Evolutionary conservation across 805 yeast genomes (phyloP).

Genomic region (Debaryomyces prosopidis): DNA sequence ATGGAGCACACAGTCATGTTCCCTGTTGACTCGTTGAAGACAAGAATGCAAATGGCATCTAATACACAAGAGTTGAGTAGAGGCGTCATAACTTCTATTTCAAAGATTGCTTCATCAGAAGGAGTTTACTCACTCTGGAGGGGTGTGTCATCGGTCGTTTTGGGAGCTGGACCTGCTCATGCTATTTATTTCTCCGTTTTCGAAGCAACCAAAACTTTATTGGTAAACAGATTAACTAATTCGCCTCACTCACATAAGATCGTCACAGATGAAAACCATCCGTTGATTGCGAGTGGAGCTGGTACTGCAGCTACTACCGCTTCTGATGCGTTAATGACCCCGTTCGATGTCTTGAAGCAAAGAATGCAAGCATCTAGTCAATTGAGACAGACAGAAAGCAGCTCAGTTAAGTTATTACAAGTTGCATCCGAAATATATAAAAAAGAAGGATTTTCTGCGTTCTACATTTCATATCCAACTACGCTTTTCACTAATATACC

Average conservation of each 20-base stretch:
- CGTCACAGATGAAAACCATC: conserved; percentile 69
- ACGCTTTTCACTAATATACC: conserved; percentile 91
- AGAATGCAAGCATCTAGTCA: conserved; percentile 69
- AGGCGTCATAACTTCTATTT: conserved; percentile 65
- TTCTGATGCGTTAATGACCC: conserved; percentile 95
- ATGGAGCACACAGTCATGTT: conserved; percentile 98
- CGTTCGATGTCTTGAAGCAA: conserved; percentile 93
- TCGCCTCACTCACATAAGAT: conserved; percentile 35
- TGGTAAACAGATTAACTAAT: conserved; percentile 44
- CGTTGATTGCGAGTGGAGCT: conserved; percentile 79
- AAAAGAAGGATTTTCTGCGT: conserved; percentile 73
- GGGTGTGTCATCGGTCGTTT: conserved; percentile 85
- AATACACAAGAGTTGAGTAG: conserved; percentile 17
- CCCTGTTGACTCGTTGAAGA: conserved; percentile 94
- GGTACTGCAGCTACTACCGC: conserved; percentile 93
- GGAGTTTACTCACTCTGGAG: conserved; percentile 90
- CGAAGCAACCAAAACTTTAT: conserved; percentile 69
- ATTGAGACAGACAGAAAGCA: conserved; percentile 3
- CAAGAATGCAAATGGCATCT: conserved; percentile 77
- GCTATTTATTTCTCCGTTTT: conserved; percentile 95
- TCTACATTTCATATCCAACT: conserved; percentile 91
- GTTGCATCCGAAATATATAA: conserved; percentile 51
- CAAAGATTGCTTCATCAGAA: conserved; percentile 79
- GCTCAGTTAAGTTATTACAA: conserved; percentile 29
- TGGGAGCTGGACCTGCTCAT: conserved; percentile 99